Conservation (phyloP, 176 grass and related monocot species). For the Saccharum spontaneum region DNA sequence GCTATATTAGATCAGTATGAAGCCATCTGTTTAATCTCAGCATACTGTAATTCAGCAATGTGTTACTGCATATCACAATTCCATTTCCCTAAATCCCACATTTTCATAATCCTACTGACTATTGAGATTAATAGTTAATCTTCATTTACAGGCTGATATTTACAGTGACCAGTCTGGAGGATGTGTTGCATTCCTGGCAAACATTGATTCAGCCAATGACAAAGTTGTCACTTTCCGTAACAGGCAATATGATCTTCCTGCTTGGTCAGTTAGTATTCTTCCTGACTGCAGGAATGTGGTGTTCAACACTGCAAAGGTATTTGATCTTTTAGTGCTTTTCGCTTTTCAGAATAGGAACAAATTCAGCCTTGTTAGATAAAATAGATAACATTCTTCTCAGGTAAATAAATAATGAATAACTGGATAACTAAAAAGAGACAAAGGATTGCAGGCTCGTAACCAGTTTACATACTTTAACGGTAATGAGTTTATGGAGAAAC, state of each 20-base stretch:
- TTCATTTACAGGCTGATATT: constrained; percentile 71
- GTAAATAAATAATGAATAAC: constrained; percentile 23
- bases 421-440: neutral
- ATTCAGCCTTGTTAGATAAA: neutral
- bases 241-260: constrained; percentile 72
- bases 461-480: neutral
- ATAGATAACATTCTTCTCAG: neutral
- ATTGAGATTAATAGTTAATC: neutral
- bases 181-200: constrained; percentile 86
- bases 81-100: neutral
- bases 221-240: constrained; percentile 68
- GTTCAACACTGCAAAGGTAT: constrained; percentile 96
- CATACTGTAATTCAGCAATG: neutral
- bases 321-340: neutral
- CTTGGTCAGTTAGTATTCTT: constrained; percentile 98
- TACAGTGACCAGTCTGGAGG: constrained; percentile 79
- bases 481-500: neutral
- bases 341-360: constrained; percentile 4
- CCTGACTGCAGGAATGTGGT: constrained; percentile 95
- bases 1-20: constrained; percentile 9
- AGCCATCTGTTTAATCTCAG: neutral
- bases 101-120: constrained; percentile 14
- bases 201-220: constrained; percentile 73
- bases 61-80: neutral
- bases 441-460: neutral